Evolutionary conservation across 176 grass and related monocot species (phyloP), one percentile per base, ranked within the genome.

Genomic region (Cenchrus purpureus): DNA sequence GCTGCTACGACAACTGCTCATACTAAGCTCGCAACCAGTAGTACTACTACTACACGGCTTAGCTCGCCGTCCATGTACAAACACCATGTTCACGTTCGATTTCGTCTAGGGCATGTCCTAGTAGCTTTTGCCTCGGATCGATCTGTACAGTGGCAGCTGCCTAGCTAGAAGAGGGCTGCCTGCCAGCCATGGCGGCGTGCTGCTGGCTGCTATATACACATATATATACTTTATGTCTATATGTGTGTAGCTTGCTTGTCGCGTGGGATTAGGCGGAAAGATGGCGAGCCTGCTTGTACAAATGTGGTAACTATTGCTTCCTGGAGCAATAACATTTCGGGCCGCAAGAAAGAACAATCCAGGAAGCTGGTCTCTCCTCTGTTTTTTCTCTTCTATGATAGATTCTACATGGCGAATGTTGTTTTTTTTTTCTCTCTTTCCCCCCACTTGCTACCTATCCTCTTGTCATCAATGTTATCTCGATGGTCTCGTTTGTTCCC

Each of bases 261-360:
- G 28, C 28, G 10, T 83, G 84, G 74, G 74, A 83, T 90, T 67
- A 60, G 74, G 84, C 79, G 60, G 58, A 60, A 78, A 81, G 62
- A 70, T 4, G 79, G 57, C 42, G 42, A 50, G 56, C 74, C 57
- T 83, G 83, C 71, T 42, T 68, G 68, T 51, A 87, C 84, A 74
- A 79, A 83, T 79, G 8, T 79, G 88, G 88, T 7, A 90, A 79
- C 74, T 79, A 65, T 51, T 69, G 55, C 57, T 71, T 78, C 82
- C 40, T 82, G 64, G 71, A 88, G 77, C 65, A 44, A 77, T 7
- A 50, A 51, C 86, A 78, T 58, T 88, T 84, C 19, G 48, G 85
- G 84, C 22, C 44, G 12, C 50, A 37, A 29, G 58, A 59, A 37
- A 37, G 8, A 42, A 73, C 9, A 19, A 69, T 40, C 74, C 34